A percentile compares a stretch with the other conserved stretches of the same genome.
These are phyloP conservation scores for Diaporthe nobilis DNA, from an alignment of 2,329 filamentous ascomycete genomes.

Conservation along the genomic window DNA sequence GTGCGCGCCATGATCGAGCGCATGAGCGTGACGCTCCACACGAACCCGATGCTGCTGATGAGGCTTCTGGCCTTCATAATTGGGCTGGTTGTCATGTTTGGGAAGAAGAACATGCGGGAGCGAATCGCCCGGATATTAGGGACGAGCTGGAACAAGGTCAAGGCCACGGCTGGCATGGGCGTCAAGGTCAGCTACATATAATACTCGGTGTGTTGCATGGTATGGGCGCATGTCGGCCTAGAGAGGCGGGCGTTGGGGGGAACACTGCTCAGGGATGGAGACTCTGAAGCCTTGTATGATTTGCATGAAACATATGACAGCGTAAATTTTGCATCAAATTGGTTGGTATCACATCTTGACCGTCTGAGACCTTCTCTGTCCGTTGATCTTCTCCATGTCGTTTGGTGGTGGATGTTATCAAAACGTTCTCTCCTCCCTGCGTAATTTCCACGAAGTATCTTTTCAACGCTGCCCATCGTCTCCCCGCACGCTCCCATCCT, in stretches of 20 bases:
- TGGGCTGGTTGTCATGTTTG: slow-evolving; percentile 82
- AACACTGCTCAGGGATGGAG: not conserved
- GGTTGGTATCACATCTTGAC: slow-evolving; percentile 29
- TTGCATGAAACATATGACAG: slow-evolving; percentile 34
- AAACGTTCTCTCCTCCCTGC: not conserved
- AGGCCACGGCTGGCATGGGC: slow-evolving; percentile 92
- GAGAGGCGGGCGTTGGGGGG: slow-evolving; percentile 22
- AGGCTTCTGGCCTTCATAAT: slow-evolving; percentile 83
- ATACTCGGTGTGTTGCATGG: slow-evolving; percentile 44
- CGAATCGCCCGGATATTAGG: slow-evolving; percentile 78
- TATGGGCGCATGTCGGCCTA: not conserved
- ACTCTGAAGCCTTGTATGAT: slow-evolving; percentile 9
- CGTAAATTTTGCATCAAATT: slow-evolving; percentile 31
- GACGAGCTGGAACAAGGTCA: slow-evolving; percentile 84
- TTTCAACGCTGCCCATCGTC: not conserved
- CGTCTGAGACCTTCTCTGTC: not conserved
- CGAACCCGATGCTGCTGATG: slow-evolving; percentile 70
- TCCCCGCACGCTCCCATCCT: not conserved
- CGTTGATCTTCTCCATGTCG: not conserved
- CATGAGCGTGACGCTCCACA: slow-evolving; percentile 64
- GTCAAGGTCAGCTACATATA: slow-evolving; percentile 98
- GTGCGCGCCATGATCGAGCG: slow-evolving; percentile 66
- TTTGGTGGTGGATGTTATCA: not conserved
- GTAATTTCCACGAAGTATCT: not conserved
- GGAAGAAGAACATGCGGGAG: slow-evolving; percentile 81